Base-by-base conservation (phyloP, 2,329 filamentous ascomycete genomes). In the Proliferodiscus dingleyae region DNA sequence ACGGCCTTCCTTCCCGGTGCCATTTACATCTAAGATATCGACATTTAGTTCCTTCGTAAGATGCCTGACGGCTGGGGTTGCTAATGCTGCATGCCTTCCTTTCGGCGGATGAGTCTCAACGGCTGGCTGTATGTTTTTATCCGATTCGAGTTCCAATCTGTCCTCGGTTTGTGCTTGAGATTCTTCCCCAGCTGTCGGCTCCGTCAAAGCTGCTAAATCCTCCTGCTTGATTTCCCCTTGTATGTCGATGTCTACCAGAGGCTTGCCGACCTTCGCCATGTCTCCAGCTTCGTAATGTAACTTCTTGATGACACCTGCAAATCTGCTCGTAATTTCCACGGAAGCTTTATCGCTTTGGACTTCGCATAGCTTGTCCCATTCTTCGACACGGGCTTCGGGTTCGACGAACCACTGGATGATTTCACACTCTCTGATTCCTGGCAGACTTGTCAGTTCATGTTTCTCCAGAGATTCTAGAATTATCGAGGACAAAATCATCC, bases 401-500 rank as follows among this genome's bases (percentile, higher is more conserved):
- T 96, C 86, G 55, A 98, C 91, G 66, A 97, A 98, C 93, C 93
- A 98, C 72, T 98, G 93, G 61, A 97, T 97, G 61, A 98, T 88
- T 68, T 98, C 93, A 63, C 93, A 95, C 71, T 98, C 93, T 64
- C 93, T 90, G 61, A 97, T 98, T 45, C 93, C 93, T 93, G 58
- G 18, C 11, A 5, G 21, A n/a, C 7, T 13, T 11, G 33, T 54
- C 44, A 55, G 41, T 10, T 11, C 18, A 9, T 22, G 11, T 29
- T 21, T 11, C 10, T 18, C 23, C 3, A 2, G 5, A 37, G 9
- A 23, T 6, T 11, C 23, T 6, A 26, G 6, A 26, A 22, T 10
- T 6, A n/a, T 37, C 3, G 3, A 13, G 23, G 19, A 37, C 18
- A 37, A 16, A 22, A 22, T 21, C 10, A 5, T 11, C 16, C 34